Evolutionary conservation across 768 basidiomycete species (phyloP).

Genomic region (Amanita fuliginea): DNA sequence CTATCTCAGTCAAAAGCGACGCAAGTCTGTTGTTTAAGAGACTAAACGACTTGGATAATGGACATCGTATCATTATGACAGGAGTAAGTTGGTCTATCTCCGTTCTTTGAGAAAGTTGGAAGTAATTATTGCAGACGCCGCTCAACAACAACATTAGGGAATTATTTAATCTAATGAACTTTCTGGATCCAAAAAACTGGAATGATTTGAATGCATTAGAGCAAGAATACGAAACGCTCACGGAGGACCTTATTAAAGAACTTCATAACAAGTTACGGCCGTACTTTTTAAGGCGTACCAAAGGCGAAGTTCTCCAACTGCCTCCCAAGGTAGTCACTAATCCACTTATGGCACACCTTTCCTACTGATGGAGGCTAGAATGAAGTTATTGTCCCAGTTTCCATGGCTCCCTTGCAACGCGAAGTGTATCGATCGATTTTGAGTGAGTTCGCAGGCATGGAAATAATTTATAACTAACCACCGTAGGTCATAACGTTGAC

Average conservation of each 20-base stretch:
- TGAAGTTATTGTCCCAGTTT: slow-evolving; percentile 85
- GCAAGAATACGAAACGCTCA: slow-evolving; percentile 65
- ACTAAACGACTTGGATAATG: slow-evolving; percentile 64
- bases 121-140: slow-evolving; percentile 49
- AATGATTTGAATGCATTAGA: slow-evolving; percentile 63
- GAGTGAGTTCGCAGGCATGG: slow-evolving; percentile 27
- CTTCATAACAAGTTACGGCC: slow-evolving; percentile 73
- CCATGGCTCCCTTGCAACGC: slow-evolving; percentile 78
- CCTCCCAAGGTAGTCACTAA: slow-evolving; percentile 63
- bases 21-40: slow-evolving; percentile 69
- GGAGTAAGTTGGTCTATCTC: slow-evolving; percentile 38
- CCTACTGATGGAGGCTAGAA: slow-evolving; percentile 36
- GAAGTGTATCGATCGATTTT: slow-evolving; percentile 82
- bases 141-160: slow-evolving; percentile 96
- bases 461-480: slow-evolving; percentile 6
- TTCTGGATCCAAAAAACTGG: slow-evolving; percentile 76
- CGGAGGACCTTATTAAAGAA: slow-evolving; percentile 69
- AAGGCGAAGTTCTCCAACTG: slow-evolving; percentile 86
- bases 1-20: slow-evolving; percentile 68
- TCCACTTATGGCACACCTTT: neutral
- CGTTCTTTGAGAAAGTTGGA: slow-evolving; percentile 3
- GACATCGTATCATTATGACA: slow-evolving; percentile 84
- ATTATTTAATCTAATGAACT: slow-evolving; percentile 95
- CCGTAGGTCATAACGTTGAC: slow-evolving; percentile 60
- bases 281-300: slow-evolving; percentile 89